Evolutionary conservation across 2,329 filamentous ascomycete genomes (phyloP).

Genomic region (Botrytis porri): DNA sequence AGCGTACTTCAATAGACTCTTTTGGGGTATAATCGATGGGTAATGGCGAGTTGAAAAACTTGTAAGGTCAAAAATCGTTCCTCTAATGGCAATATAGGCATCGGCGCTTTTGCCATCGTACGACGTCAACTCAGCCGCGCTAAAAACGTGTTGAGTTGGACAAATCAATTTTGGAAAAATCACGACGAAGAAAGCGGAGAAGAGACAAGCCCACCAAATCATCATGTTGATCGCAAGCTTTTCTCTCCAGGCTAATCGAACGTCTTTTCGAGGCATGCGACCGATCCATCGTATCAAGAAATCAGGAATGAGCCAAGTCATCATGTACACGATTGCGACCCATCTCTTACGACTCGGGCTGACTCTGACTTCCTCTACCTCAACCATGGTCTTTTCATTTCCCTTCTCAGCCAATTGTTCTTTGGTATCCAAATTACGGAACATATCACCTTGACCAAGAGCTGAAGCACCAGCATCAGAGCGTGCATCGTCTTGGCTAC

Average conservation of each 20-base stretch:
- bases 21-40: constrained; percentile 57
- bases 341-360: constrained; percentile 84
- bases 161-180: constrained; percentile 85
- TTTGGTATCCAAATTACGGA: constrained; percentile 90
- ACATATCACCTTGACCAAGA: constrained; percentile 92
- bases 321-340: constrained; percentile 75
- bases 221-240: constrained; percentile 97
- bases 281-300: constrained; percentile 74
- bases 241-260: constrained; percentile 91
- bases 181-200: constrained; percentile 86
- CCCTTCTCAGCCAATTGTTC: constrained; percentile 94
- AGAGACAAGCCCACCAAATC: constrained; percentile 82
- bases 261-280: constrained; percentile 86
- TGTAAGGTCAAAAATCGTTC: constrained; percentile 81
- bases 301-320: constrained; percentile 89
- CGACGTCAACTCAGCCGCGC: constrained; percentile 67
- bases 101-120: constrained; percentile 68
- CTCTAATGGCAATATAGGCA: constrained; percentile 79
- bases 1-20: constrained; percentile 73
- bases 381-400: constrained; percentile 83
- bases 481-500: constrained; percentile 69
- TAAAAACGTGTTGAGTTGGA: constrained; percentile 86
- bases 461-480: constrained; percentile 93
- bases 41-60: constrained; percentile 76
- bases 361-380: constrained; percentile 80